Conservation (phyloP, 2,329 filamentous ascomycete species). For the Plectosphaerella cucumerina region DNA sequence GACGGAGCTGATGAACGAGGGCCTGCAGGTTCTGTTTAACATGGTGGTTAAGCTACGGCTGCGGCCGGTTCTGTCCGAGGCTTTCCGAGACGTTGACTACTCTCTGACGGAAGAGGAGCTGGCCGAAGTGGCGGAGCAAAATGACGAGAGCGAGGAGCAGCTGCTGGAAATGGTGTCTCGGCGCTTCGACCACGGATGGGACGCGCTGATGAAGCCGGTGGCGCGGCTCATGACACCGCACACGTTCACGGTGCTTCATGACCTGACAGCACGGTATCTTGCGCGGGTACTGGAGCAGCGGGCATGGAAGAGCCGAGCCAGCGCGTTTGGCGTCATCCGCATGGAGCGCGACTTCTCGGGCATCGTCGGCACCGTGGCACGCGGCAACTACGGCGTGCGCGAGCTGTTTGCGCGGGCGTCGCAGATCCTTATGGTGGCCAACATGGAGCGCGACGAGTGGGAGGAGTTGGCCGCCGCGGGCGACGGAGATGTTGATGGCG, state of each 20-base stretch:
- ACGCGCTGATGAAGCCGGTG: conserved; percentile 78
- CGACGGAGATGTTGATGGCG: conserved; percentile 21
- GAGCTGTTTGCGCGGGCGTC: conserved; percentile 72
- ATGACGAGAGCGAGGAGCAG: conserved; percentile 49
- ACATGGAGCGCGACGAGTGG: conserved; percentile 97
- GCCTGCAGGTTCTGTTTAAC: conserved; percentile 79
- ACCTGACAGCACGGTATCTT: conserved; percentile 70
- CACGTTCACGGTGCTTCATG: conserved; percentile 73
- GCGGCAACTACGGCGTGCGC: conserved; percentile 70
- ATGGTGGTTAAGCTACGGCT: conserved; percentile 83
- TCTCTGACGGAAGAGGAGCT: conserved; percentile 60
- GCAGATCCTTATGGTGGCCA: conserved; percentile 82
- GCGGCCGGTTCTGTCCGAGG: conserved; percentile 77
- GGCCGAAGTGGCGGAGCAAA: conserved; percentile 48
- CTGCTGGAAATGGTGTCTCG: conserved; percentile 66
- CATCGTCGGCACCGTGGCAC: conserved; percentile 64
- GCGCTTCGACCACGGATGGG: conserved; percentile 83
- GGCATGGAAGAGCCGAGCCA: conserved; percentile 75
- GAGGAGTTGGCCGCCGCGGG: conserved; percentile 57
- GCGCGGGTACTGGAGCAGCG: conserved; percentile 80
- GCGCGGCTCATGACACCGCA: conserved; percentile 76
- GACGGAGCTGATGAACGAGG: conserved; percentile 77
- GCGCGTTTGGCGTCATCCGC: conserved; percentile 74
- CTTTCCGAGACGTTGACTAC: conserved; percentile 92
- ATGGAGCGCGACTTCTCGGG: conserved; percentile 81